Conservation (phyloP, 225 moss, liverwort and hornwort genomes). For the Lunularia cruciata region DNA sequence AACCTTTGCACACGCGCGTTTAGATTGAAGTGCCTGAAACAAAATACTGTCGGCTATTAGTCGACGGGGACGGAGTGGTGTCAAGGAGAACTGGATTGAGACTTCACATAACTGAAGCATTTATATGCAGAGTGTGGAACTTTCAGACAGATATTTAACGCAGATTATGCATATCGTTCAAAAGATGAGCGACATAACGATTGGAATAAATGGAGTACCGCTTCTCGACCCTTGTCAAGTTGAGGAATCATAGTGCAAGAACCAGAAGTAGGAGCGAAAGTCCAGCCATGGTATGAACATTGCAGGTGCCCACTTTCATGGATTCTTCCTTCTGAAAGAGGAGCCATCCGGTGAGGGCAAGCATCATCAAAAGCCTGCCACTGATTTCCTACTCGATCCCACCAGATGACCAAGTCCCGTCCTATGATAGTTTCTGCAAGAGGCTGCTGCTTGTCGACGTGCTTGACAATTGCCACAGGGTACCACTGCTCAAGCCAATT, state of each 20-base stretch:
- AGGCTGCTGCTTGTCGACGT: conserved; percentile 68
- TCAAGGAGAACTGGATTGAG: too few relatives aligned
- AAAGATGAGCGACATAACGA: too few relatives aligned
- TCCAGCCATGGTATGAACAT: conserved; percentile 96
- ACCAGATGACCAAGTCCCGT: conserved; percentile 85
- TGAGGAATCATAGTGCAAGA: conserved; percentile 77
- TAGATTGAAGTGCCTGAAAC: conserved; percentile 51
- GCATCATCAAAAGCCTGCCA: conserved; percentile 86
- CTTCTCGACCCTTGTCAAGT: conserved; percentile 40
- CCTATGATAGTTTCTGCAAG: conserved; percentile 59
- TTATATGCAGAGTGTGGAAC: too few relatives aligned
- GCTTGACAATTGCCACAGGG: conserved; percentile 47
- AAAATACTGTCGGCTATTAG: neutral
- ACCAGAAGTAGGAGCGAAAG: conserved; percentile 69
- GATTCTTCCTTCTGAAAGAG: conserved; percentile 91
- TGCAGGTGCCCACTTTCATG: conserved; percentile 75
- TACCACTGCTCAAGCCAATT: conserved; percentile 84
- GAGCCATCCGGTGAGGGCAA: conserved; percentile 87
- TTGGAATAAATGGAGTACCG: conserved; percentile 37
- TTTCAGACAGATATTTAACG: too few relatives aligned
- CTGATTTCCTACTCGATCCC: conserved; percentile 50
- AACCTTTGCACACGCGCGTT: conserved; percentile 66
- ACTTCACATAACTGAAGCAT: too few relatives aligned
- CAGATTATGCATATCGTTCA: too few relatives aligned
- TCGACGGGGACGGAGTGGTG: too few relatives aligned